A percentile compares a stretch with the other conserved stretches of the same genome.
Evolutionary conservation across 805 yeast species (phyloP).

Genomic region (Ogataea methanolica): DNA sequence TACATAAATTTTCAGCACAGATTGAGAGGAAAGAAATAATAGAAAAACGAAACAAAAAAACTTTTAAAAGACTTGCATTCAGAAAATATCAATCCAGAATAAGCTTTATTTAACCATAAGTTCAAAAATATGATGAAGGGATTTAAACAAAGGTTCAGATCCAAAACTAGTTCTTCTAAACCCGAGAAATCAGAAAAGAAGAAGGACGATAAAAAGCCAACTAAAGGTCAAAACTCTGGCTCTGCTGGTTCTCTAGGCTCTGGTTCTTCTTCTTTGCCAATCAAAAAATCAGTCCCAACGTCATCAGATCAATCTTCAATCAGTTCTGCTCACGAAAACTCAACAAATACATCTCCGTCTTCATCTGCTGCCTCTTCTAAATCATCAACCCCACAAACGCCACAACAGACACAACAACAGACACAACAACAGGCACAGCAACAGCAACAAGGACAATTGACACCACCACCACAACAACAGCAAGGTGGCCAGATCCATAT

Average conservation of each 20-base stretch:
- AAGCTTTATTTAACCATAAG: no score
- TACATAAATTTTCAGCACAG: no score
- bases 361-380: constrained; percentile 18
- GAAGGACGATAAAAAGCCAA: constrained; percentile 29
- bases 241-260: constrained; percentile 9
- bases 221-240: constrained; percentile 11
- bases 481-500: constrained; percentile 3
- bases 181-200: constrained; percentile 40
- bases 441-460: constrained; percentile 7
- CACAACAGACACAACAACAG: constrained; percentile 8
- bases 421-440: constrained; percentile 8
- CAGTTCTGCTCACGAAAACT: constrained; percentile 12
- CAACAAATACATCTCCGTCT: constrained; percentile 15
- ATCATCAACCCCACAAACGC: constrained; percentile 5
- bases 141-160: constrained; percentile 53
- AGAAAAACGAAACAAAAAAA: not conserved
- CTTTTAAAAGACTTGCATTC: not conserved
- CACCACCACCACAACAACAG: not conserved
- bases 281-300: constrained; percentile 11
- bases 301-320: constrained; percentile 16
- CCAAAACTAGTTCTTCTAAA: constrained; percentile 31
- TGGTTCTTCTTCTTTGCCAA: constrained; percentile 8
- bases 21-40: not conserved
- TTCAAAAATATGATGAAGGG: constrained; percentile 62
- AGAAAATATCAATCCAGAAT: no score